These are phyloP conservation scores for Chalciporus piperatus DNA, from an alignment of 768 basidiomycete genomes.

Conservation along the genomic window DNA sequence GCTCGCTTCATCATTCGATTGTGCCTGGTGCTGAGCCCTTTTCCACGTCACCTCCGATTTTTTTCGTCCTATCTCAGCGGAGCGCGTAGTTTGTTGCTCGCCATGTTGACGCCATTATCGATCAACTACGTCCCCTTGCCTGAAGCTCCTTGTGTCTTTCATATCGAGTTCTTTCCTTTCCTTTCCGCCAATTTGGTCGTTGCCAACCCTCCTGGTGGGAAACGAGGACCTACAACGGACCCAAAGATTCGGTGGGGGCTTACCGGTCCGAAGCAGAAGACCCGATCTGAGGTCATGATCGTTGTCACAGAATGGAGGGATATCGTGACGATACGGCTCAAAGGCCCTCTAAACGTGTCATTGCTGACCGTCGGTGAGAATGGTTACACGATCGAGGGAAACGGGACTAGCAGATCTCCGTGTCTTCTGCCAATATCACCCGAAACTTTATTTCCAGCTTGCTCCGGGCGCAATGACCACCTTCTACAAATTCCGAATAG, in stretches of 20 bases:
- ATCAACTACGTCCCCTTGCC: not conserved
- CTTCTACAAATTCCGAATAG: not conserved
- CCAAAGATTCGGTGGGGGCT: not conserved
- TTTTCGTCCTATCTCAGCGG: slow-evolving; percentile 1
- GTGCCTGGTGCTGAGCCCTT: slow-evolving; percentile 18
- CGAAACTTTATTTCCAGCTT: slow-evolving; percentile 1
- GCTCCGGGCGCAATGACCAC: not conserved
- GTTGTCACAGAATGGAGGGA: slow-evolving; percentile 1
- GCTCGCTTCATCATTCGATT: not conserved
- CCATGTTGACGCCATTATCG: not conserved
- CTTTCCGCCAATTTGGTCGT: not conserved
- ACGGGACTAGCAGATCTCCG: not conserved
- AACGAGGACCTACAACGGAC: not conserved
- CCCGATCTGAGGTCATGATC: not conserved
- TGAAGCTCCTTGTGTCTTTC: not conserved
- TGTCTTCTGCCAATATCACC: not conserved
- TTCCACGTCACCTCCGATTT: not conserved
- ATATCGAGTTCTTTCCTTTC: not conserved
- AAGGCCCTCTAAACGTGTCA: slow-evolving; percentile 2
- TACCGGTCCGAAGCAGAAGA: slow-evolving; percentile 9
- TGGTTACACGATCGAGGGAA: slow-evolving; percentile 1
- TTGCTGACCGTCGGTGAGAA: slow-evolving; percentile 13
- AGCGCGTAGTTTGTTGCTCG: not conserved
- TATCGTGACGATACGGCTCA: slow-evolving; percentile 8
- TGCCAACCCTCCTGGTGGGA: slow-evolving; percentile 24